These are phyloP conservation scores for Cocos nucifera DNA, from an alignment of 176 grass and related monocot species.

Conservation along the genomic window DNA sequence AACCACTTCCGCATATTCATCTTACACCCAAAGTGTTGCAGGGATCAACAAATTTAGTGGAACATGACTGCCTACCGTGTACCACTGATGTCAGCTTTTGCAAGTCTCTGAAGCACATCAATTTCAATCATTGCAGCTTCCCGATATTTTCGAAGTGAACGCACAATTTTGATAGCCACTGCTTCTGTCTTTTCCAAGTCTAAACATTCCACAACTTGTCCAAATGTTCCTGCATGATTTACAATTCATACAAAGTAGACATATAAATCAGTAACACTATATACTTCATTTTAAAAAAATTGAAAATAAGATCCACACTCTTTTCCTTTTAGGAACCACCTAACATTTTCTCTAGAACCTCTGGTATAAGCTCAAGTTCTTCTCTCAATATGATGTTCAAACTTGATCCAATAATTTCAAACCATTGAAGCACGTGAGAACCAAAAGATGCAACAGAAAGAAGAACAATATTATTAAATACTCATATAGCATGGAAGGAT, in stretches of 20 bases:
- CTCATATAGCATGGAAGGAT: not conserved
- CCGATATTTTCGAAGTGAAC: conserved; percentile 85
- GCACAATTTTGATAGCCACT: conserved; percentile 88
- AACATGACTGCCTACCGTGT: conserved; percentile 51
- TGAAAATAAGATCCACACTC: too few relatives aligned
- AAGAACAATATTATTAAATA: not conserved
- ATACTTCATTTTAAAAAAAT: too few relatives aligned
- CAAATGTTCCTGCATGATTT: conserved; percentile 67
- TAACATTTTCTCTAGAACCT: too few relatives aligned
- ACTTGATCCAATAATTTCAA: too few relatives aligned
- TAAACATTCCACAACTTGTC: conserved; percentile 97
- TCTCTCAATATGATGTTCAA: too few relatives aligned
- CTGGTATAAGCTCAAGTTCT: too few relatives aligned
- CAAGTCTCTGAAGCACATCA: conserved; percentile 83
- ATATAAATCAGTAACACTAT: too few relatives aligned
- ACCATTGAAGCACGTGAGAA: too few relatives aligned
- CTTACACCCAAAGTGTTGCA: conserved; percentile 44
- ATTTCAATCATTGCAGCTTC: conserved; percentile 99
- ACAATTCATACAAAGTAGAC: too few relatives aligned
- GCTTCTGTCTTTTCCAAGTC: conserved; percentile 89
- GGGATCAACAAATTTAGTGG: conserved; percentile 18
- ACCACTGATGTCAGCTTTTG: conserved; percentile 65
- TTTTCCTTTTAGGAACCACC: too few relatives aligned
- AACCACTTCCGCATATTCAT: conserved; percentile 77
- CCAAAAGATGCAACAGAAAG: not conserved